Conservation (phyloP, 1,139 yeast species). For the Geotrichum australiense region DNA sequence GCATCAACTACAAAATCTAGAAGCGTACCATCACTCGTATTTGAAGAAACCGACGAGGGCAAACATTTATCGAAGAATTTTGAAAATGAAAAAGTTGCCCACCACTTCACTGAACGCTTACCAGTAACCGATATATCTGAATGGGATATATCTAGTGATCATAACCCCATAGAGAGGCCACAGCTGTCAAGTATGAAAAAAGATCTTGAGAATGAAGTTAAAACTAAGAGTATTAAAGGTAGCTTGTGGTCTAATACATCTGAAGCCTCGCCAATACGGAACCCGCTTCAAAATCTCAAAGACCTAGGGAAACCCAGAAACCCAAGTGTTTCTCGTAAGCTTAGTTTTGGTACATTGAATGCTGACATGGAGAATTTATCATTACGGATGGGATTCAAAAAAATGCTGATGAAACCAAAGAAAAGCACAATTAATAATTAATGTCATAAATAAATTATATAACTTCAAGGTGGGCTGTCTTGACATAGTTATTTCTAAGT, state of each 20-base stretch:
- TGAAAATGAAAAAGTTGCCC: neutral
- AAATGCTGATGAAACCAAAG: conserved; percentile 3
- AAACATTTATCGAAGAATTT: neutral
- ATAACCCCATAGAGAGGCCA: neutral
- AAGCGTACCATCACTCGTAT: conserved; percentile 8
- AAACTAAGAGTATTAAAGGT: neutral
- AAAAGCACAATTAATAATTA: no score
- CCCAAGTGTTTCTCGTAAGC: conserved; percentile 1
- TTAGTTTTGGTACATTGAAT: neutral
- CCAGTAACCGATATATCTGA: neutral
- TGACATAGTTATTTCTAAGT: no score
- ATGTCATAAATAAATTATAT: no score
- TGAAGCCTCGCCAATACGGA: neutral
- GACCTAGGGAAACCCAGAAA: conserved; percentile 2
- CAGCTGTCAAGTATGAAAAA: neutral
- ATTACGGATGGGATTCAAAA: neutral
- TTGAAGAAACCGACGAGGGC: neutral
- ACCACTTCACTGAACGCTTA: neutral
- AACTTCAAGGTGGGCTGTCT: no score
- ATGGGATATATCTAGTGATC: conserved; percentile 1
- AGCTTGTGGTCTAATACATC: neutral
- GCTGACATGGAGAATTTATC: neutral
- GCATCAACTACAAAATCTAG: conserved; percentile 3
- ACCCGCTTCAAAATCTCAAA: neutral
- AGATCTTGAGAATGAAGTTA: neutral